Conservation (phyloP, 306 rosid species). For the Benincasa hispida region DNA sequence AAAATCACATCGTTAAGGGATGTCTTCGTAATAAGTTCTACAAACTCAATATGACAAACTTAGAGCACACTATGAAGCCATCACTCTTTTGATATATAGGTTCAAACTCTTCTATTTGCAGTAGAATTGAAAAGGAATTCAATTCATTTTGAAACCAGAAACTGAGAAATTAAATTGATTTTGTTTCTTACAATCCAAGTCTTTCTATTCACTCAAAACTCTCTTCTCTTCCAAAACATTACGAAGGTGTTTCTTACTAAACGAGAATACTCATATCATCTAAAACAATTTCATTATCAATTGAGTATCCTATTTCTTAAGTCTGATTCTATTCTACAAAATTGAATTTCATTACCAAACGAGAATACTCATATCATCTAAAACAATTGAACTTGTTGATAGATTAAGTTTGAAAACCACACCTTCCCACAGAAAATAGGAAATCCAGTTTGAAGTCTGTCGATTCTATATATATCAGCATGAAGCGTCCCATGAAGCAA, state of each 20-base stretch:
- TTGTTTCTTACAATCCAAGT: neutral
- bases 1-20: neutral
- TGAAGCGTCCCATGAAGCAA: constrained; percentile 60
- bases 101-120: neutral
- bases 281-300: neutral
- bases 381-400: neutral
- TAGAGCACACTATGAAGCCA: too few species aligned
- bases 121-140: neutral
- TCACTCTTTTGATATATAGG: neutral
- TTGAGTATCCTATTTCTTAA: neutral
- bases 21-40: neutral
- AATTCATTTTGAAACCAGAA: neutral
- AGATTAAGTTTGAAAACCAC: neutral
- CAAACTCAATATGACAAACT: too few species aligned
- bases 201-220: neutral
- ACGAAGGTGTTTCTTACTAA: neutral
- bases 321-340: too few species aligned
- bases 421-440: constrained; percentile 32
- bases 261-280: neutral
- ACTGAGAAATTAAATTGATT: neutral
- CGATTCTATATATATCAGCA: constrained; percentile 36
- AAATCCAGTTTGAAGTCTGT: constrained; percentile 28
- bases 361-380: neutral
- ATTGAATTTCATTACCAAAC: too few species aligned
- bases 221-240: neutral